phyloP scores from a whole-genome alignment of 768 basidiomycete genomes.

The Pleurotus cornucopiae region DNA sequence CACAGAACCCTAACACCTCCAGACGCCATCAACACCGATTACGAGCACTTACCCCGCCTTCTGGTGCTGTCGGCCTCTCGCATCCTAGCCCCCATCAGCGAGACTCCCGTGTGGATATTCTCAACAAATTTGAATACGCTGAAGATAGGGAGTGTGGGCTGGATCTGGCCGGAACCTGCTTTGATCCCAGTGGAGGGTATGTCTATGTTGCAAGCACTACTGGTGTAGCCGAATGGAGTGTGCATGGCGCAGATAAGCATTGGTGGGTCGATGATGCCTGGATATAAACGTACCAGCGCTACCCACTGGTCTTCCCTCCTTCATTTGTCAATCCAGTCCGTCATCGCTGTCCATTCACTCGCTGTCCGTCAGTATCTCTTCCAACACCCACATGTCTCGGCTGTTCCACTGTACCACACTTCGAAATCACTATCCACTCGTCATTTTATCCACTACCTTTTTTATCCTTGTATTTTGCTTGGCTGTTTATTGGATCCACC shows the following conservation, averaged over 20 bases:
- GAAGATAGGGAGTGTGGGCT: slow-evolving; percentile 24
- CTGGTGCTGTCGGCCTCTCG: not conserved
- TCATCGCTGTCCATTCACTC: not conserved
- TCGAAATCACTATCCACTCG: not conserved
- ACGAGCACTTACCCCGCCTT: not conserved
- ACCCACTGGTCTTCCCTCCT: not conserved
- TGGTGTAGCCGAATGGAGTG: slow-evolving; percentile 74
- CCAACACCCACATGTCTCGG: too few species aligned
- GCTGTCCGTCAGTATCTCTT: not conserved
- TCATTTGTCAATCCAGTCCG: not conserved
- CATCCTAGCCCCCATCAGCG: slow-evolving; percentile 7
- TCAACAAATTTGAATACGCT: not conserved
- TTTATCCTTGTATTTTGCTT: not conserved
- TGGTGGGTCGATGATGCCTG: slow-evolving; percentile 62
- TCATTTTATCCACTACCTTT: not conserved
- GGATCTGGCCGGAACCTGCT: slow-evolving; percentile 69
- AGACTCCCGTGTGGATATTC: slow-evolving; percentile 6
- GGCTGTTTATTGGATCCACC: not conserved
- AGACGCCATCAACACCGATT: not conserved
- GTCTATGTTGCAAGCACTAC: slow-evolving; percentile 65
- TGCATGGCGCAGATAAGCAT: slow-evolving; percentile 66
- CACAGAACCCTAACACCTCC: slow-evolving; percentile 3
- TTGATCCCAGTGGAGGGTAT: slow-evolving; percentile 64
- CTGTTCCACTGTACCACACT: not conserved
- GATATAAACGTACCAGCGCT: slow-evolving; percentile 21